Base-by-base conservation (phyloP, 2,329 filamentous ascomycete genomes). In the Podosphaera aphanis region DNA sequence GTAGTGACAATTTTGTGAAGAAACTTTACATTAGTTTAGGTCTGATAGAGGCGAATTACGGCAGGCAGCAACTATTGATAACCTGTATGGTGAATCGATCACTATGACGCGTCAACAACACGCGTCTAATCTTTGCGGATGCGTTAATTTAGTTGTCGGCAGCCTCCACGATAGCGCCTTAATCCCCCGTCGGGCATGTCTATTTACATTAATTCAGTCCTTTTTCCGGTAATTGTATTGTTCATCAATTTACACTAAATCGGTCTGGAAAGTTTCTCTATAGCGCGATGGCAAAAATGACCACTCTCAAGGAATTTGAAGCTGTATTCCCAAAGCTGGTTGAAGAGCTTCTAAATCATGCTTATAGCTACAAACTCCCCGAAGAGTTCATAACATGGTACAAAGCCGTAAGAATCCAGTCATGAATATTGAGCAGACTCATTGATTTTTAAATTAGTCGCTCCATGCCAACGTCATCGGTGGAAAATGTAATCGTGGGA, bases 401-500 rank as follows among this genome's bases (percentile, higher is more conserved):
- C 64, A 77, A 83, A 63, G 50, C 49, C 46, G 53, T 54, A 49
- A 49, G 54, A 46, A 23, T 36, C 31, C n/a, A 31, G 27, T 18
- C 15, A 18, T 35, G 21, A 5, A 13, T 46, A 45, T 11, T n/a
- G 3, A 25, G 39, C 43, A 47, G 33, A 48, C 3, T 33, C 48
- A 38, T 44, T 37, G 33, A 29, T 19, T 36, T 44, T 27, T 38
- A 44, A 45, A 27, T n/a, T 56, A 94, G 84, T 79, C 73, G 50
- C 72, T 95, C 57, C 73, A 86, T 60, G 71, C 75, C 66, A 98
- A 98, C 66, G 76, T 83, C 5, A 68, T 90, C 46, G 90, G 90
- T 55, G 90, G 90, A 61, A 98, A 98, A 71, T 93, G 86, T 69
- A 98, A 98, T 68, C 84, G 90, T 59, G 90, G 90, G 66, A 92